Evolutionary conservation across 306 rosid species (phyloP).

Genomic region (Vigna reflexopilosa): DNA sequence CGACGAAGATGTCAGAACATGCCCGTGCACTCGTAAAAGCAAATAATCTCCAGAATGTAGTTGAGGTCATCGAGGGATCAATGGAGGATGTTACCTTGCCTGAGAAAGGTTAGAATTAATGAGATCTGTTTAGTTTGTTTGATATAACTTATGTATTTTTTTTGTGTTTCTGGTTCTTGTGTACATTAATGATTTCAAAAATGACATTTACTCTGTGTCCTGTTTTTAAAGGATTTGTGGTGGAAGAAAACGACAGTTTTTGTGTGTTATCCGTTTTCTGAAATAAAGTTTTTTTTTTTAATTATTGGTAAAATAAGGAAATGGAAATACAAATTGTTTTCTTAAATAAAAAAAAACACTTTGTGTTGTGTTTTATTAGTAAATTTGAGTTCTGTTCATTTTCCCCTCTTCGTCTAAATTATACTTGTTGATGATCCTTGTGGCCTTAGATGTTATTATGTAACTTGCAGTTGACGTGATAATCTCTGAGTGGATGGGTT

Average conservation of each 20-base stretch:
- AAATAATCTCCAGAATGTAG: conserved; percentile 69
- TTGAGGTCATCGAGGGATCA: conserved; percentile 93
- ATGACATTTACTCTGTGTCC: not conserved
- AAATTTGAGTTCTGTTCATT: not conserved
- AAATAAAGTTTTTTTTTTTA: not conserved
- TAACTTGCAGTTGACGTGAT: conserved; percentile 86
- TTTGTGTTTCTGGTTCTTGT: not conserved
- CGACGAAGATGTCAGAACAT: conserved; percentile 95
- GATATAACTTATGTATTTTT: not conserved
- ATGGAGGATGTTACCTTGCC: conserved; percentile 88
- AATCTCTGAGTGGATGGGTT: conserved; percentile 99
- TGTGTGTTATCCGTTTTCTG: not conserved
- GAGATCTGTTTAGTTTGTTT: not conserved
- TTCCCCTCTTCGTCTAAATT: not conserved
- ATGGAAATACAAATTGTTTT: not conserved
- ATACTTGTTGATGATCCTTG: conserved; percentile 4
- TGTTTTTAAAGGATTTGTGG: not conserved
- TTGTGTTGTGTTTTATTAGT: not conserved
- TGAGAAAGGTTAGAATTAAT: conserved; percentile 77
- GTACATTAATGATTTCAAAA: not conserved
- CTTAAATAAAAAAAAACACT: not conserved
- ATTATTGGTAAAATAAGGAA: not conserved
- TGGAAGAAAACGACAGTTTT: not conserved
- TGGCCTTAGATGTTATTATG: conserved; percentile 21
- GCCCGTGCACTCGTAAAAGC: conserved; percentile 82